Evolutionary conservation across 345 rosid species (phyloP).

Genomic region (Orychophragmus violaceus): DNA sequence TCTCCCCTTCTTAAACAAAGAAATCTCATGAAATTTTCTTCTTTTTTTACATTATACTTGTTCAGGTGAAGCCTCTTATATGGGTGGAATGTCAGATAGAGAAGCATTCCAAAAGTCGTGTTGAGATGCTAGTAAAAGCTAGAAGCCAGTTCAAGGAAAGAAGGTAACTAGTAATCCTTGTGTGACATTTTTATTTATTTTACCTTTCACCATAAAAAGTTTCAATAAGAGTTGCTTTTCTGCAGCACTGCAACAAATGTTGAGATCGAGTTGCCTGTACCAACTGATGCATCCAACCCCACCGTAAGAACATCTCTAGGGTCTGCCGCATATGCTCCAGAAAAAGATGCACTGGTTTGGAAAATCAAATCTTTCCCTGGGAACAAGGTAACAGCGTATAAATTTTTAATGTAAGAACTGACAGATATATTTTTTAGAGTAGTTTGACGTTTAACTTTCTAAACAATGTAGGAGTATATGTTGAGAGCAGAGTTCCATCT

Average conservation of each 20-base stretch:
- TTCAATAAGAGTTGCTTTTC: neutral
- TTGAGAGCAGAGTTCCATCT: conserved; percentile 84
- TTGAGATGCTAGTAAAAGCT: conserved; percentile 63
- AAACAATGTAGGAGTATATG: conserved; percentile 58
- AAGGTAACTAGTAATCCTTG: conserved; percentile 35
- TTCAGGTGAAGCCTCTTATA: conserved; percentile 66
- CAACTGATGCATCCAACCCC: conserved; percentile 68
- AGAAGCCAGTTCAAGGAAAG: conserved; percentile 72
- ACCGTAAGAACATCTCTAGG: conserved; percentile 67
- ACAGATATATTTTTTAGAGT: neutral
- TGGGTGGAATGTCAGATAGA: conserved; percentile 78
- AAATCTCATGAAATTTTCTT: neutral
- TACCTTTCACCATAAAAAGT: neutral
- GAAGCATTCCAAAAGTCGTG: conserved; percentile 67
- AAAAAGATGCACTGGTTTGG: conserved; percentile 72
- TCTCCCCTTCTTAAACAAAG: neutral
- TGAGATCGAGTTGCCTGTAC: conserved; percentile 70
- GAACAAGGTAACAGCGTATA: conserved; percentile 40
- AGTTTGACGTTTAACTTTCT: neutral
- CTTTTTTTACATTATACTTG: neutral
- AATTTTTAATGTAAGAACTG: neutral
- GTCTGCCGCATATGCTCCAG: conserved; percentile 73
- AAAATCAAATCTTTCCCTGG: conserved; percentile 74
- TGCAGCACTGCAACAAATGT: conserved; percentile 71
- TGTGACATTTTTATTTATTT: neutral